These are phyloP conservation scores for Zygosaccharomyces rouxii DNA, from an alignment of 805 yeast genomes.

Conservation along the genomic window DNA sequence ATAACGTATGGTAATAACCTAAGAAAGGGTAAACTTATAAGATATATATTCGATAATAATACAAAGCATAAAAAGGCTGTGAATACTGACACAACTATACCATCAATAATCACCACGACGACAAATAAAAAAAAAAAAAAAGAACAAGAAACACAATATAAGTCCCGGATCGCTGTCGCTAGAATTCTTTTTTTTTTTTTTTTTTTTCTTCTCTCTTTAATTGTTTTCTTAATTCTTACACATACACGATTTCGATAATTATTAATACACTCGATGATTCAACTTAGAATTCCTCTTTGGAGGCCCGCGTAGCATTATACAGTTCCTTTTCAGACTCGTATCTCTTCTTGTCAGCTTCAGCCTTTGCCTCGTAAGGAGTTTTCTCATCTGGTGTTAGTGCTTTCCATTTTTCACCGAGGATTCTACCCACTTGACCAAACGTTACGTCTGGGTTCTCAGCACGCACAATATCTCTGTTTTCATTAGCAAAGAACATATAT, in stretches of 20 bases:
- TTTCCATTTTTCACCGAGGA: constrained; percentile 97
- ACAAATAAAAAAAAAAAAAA: neutral
- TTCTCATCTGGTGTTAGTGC: constrained; percentile 78
- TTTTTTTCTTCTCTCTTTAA: neutral
- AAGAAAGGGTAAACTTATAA: neutral
- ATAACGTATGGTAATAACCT: neutral
- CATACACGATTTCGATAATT: neutral
- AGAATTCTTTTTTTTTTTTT: neutral
- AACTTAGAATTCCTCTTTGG: constrained; percentile 1
- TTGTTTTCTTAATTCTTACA: neutral
- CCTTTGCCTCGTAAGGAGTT: constrained; percentile 86
- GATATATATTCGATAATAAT: neutral
- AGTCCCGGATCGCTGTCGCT: neutral
- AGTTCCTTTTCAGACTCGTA: constrained; percentile 94
- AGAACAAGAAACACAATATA: neutral
- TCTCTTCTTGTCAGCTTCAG: constrained; percentile 95
- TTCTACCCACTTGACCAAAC: constrained; percentile 92
- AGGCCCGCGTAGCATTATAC: constrained; percentile 47
- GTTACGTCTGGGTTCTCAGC: constrained; percentile 95
- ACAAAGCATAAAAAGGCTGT: neutral
- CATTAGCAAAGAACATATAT: constrained; percentile 98
- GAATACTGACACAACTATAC: neutral
- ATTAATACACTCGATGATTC: constrained; percentile 1
- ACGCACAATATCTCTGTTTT: constrained; percentile 92
- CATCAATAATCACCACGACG: neutral